A percentile compares a stretch with the other conserved stretches of the same genome.
These are phyloP conservation scores for Golubevia sp. DNA, from an alignment of 1,284 basidiomycete genomes.

Conservation along the genomic window DNA sequence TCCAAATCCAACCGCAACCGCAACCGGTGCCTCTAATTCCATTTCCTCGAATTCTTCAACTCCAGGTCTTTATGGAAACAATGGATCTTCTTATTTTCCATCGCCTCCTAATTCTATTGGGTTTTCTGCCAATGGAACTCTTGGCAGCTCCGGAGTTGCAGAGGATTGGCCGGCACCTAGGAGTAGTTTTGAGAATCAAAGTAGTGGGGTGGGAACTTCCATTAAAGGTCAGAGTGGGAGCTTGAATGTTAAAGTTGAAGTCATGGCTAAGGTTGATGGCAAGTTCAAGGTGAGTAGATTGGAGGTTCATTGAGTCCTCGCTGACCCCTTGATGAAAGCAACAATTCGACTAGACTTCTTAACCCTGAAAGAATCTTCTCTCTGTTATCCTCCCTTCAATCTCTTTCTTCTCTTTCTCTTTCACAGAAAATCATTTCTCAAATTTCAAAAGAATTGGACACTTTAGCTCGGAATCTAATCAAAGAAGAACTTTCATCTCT, in stretches of 20 bases:
- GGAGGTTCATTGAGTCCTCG: not conserved
- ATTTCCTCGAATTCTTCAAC: not conserved
- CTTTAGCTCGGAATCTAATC: constrained; percentile 30
- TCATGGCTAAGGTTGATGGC: constrained; percentile 35
- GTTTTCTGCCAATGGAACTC: too few species aligned
- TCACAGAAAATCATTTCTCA: constrained; percentile 20
- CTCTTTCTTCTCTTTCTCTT: not conserved
- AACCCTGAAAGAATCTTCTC: too few species aligned
- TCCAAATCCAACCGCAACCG: not conserved
- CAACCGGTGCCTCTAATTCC: not conserved
- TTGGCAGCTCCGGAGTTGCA: too few species aligned
- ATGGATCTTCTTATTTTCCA: too few species aligned
- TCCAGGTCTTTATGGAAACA: too few species aligned
- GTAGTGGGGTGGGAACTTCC: too few species aligned
- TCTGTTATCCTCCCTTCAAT: not conserved
- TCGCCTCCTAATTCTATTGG: too few species aligned
- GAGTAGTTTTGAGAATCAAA: too few species aligned
- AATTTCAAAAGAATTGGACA: constrained; percentile 38
- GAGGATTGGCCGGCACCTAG: too few species aligned
- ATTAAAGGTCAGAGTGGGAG: too few species aligned
- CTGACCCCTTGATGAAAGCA: not conserved
- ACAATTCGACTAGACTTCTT: too few species aligned
- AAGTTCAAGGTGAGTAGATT: constrained; percentile 33
- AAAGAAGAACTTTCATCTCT: constrained; percentile 34
- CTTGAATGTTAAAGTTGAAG: constrained; percentile 17